A percentile compares a stretch with the other conserved stretches of the same genome.
These are phyloP conservation scores for Fusarium udum DNA, from an alignment of 2,329 filamentous ascomycete genomes.

Conservation along the genomic window DNA sequence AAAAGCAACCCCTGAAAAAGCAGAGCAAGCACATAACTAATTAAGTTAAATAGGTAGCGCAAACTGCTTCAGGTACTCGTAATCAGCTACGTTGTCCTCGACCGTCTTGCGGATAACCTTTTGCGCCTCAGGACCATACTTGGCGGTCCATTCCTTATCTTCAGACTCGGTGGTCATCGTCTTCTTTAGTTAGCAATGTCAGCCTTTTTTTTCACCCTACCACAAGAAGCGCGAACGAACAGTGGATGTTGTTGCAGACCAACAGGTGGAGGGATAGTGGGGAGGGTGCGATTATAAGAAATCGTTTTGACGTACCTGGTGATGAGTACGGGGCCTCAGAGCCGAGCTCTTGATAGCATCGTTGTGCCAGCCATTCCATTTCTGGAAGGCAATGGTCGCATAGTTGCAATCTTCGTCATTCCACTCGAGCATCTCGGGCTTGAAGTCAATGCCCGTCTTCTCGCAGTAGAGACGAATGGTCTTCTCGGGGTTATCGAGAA, in stretches of 20 bases:
- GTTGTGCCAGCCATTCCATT: conserved; percentile 97
- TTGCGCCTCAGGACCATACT: conserved; percentile 77
- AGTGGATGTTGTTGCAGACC: conserved; percentile 36
- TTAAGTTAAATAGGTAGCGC: conserved; percentile 32
- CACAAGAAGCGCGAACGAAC: conserved; percentile 36
- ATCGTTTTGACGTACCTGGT: conserved; percentile 60
- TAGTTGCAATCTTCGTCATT: conserved; percentile 76
- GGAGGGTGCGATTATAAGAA: conserved; percentile 17
- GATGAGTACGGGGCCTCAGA: conserved; percentile 74
- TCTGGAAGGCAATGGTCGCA: conserved; percentile 84
- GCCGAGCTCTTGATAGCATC: conserved; percentile 87
- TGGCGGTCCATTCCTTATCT: conserved; percentile 75
- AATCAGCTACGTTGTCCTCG: conserved; percentile 75
- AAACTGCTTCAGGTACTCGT: conserved; percentile 85
- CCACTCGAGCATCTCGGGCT: conserved; percentile 84
- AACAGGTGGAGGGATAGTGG: conserved; percentile 28
- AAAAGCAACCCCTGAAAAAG: conserved; percentile 1
- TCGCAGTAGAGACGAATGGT: conserved; percentile 84
- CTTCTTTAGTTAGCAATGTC: conserved; percentile 57
- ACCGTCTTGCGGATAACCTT: conserved; percentile 76
- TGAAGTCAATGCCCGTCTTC: conserved; percentile 80
- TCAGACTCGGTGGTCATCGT: conserved; percentile 72
- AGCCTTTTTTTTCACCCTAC: conserved; percentile 32
- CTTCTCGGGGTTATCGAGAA: conserved; percentile 83
- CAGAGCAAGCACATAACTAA: background rate